Base-by-base conservation (phyloP, 2,329 filamentous ascomycete species). In the Fusarium incarnatum region DNA sequence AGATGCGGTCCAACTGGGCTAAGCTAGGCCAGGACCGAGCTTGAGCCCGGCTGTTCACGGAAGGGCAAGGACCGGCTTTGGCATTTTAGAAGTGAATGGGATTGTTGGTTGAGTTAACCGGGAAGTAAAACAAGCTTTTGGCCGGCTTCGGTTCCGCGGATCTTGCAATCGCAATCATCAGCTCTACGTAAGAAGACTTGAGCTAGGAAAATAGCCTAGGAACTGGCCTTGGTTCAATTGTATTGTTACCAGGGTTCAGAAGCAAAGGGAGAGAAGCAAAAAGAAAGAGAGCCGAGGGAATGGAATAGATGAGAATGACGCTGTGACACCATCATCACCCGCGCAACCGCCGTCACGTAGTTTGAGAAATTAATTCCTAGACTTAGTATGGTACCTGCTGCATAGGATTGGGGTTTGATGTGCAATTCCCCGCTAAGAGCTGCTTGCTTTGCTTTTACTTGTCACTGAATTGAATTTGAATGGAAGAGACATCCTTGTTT, bases 311-410 rank as follows among this genome's bases (percentile, higher is more conserved):
- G 56, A 30, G 57, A 54, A 75, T 75, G 73, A 75, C 73, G 73
- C 67, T 56, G 69, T 71, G 62, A 75, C 72, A 73, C 63, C 73
- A 75, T 75, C 73, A 74, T 73, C 54, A 55, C 56, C 62, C 62
- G 60, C 49, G 49, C 60, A 57, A 52, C 44, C n/a, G 41, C 44
- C 42, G 47, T 37, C 64, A 50, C 50, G 50, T 30, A 54, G 23
- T 44, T 48, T 30, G 34, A 53, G 45, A 40, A 63, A 61, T 40
- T 52, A n/a, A 63, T 37, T 54, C 56, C 60, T 56, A 28, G 55
- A 45, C 46, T 64, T 25, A 50, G 32, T 45, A 58, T 49, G 44
- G 60, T 37, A 30, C 6, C 12, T 28, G 6, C 27, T n/a, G n/a
- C 12, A 30, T 30, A 13, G 28, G 28, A 13, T 30, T 30, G 28